A percentile compares a stretch with the other conserved stretches of the same genome.
phyloP scores from a whole-genome alignment of 2,329 filamentous ascomycete genomes.

The Aspergillus ochraceoroseus region DNA sequence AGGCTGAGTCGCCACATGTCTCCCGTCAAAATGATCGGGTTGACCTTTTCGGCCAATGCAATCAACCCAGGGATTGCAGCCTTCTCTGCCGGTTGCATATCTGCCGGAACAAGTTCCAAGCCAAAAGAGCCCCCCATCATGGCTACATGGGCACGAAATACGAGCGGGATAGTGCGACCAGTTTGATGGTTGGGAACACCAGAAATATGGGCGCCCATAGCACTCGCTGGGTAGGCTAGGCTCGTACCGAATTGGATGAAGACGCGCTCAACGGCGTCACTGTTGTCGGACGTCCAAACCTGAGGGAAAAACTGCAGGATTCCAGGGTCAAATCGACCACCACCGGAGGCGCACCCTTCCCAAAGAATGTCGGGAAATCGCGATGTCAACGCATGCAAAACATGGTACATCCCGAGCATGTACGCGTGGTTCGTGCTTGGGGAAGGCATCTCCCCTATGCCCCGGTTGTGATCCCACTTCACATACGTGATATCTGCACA shows the following conservation, averaged over 20 bases:
- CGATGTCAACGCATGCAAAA: slow-evolving; percentile 57
- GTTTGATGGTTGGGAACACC: slow-evolving; percentile 58
- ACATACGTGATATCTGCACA: slow-evolving; percentile 55
- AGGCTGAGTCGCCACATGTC: slow-evolving; percentile 57
- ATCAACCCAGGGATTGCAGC: slow-evolving; percentile 53
- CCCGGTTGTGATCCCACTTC: slow-evolving; percentile 66
- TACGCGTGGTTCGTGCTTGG: slow-evolving; percentile 55
- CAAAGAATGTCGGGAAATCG: slow-evolving; percentile 59
- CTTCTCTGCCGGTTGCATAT: slow-evolving; percentile 50
- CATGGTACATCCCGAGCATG: slow-evolving; percentile 60
- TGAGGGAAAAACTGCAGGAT: slow-evolving; percentile 62
- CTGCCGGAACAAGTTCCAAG: slow-evolving; percentile 56
- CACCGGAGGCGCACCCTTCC: slow-evolving; percentile 63
- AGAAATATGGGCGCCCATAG: slow-evolving; percentile 63
- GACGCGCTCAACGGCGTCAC: slow-evolving; percentile 58
- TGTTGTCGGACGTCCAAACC: slow-evolving; percentile 62
- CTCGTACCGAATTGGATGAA: slow-evolving; percentile 61
- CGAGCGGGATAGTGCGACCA: slow-evolving; percentile 51
- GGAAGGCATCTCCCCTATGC: slow-evolving; percentile 55
- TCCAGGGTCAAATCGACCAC: slow-evolving; percentile 60
- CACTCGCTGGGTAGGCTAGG: slow-evolving; percentile 56
- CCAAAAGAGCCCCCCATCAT: slow-evolving; percentile 66
- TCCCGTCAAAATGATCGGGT: slow-evolving; percentile 56
- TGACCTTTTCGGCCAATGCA: slow-evolving; percentile 52
- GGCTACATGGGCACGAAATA: slow-evolving; percentile 61